phyloP scores from a whole-genome alignment of 2,329 filamentous ascomycete species.

The Elsinoe ampelina region DNA sequence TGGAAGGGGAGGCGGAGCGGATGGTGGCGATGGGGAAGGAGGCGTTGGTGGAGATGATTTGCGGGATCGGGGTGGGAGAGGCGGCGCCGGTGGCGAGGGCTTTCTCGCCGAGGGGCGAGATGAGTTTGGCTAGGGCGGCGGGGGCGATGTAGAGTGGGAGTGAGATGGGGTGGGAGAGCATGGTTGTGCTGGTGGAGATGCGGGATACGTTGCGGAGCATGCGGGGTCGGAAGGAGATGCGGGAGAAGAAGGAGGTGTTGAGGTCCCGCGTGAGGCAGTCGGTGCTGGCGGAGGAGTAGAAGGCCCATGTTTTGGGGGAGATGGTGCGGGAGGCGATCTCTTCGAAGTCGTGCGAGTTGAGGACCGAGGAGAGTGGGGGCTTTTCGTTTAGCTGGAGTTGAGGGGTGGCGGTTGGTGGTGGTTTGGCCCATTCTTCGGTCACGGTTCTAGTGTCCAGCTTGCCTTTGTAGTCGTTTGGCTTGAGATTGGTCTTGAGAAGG shows the following conservation, averaged over 20 bases:
- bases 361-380: slow-evolving; percentile 37
- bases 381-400: slow-evolving; percentile 29
- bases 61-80: slow-evolving; percentile 20
- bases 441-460: slow-evolving; percentile 23
- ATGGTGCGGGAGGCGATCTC: slow-evolving; percentile 30
- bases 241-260: slow-evolving; percentile 35
- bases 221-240: slow-evolving; percentile 41
- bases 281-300: slow-evolving; percentile 43
- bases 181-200: slow-evolving; percentile 27
- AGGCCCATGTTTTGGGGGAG: slow-evolving; percentile 34
- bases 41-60: slow-evolving; percentile 26
- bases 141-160: slow-evolving; percentile 32
- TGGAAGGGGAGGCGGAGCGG: slow-evolving; percentile 19
- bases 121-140: slow-evolving; percentile 30
- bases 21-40: slow-evolving; percentile 27
- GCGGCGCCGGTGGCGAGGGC: slow-evolving; percentile 26
- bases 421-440: slow-evolving; percentile 23
- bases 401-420: slow-evolving; percentile 23
- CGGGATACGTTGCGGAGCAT: slow-evolving; percentile 33
- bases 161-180: slow-evolving; percentile 26
- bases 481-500: slow-evolving; percentile 34
- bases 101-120: slow-evolving; percentile 31
- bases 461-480: slow-evolving; percentile 33
- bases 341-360: slow-evolving; percentile 41
- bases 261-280: slow-evolving; percentile 39